Evolutionary conservation across 768 basidiomycete species (phyloP), one percentile per base, ranked within the genome.

Genomic region (Xerocomellus dryophilus): DNA sequence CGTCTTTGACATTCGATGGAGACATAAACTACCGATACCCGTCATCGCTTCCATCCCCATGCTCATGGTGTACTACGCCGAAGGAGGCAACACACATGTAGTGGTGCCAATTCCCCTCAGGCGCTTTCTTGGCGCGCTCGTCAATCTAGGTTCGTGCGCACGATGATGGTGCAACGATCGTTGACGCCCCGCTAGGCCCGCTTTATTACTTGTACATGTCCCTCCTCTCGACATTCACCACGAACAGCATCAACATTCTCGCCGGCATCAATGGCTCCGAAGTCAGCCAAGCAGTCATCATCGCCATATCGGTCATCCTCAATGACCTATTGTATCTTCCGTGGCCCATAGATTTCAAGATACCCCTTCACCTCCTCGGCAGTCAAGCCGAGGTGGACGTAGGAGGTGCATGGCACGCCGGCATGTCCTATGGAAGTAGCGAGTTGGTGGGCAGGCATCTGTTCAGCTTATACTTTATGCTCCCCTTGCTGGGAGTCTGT

Each of bases 231-330:
- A 98, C 94, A 0, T 99, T 98, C 71, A 84, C 91, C 50, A 98
- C 96, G 17, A 99, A 99, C 73, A 90, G 90, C 69, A 97, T 98
- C 78, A 99, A 99, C 71, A 98, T 99, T 61, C 85, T 98, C 17
- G 97, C 97, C 11, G 97, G 96, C 9, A 90, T 98, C 60, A 98
- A 99, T 67, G 97, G 96, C 11, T 86, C 96, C 5, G 97, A 99
- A 78, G 93, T 90, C 58, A 82, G 85, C 56, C 97, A 99, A 72
- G 90, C 95, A 0, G 75, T 97, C 43, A 83, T 98, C 55, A 98
- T 99, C 59, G 90, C 92, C 4, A 57, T 92, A 10, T 97, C 93
- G 0, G 87, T 99, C 59, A 85, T 90, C 54, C 57, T 95, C 42
- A 99, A 99, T 68, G 97, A 98, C 66, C 73, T 96, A 15, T 74